Evolutionary conservation across 176 grass and related monocot genomes (phyloP).

Genomic region (Triticum turgidum): DNA sequence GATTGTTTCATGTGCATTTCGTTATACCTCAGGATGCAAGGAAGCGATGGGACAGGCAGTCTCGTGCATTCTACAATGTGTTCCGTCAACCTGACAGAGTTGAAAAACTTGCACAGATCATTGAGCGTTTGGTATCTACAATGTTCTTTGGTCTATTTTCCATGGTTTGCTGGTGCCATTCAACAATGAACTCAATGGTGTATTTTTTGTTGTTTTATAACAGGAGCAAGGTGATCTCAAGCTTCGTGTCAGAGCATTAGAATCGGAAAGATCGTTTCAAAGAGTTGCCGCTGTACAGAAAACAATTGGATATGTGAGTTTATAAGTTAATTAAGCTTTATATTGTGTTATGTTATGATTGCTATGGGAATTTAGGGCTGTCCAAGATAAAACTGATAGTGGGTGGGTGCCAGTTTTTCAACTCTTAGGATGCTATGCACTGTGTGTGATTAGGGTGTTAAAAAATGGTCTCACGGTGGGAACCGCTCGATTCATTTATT

Average conservation of each 20-base stretch:
- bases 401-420: background rate
- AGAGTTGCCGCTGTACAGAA: constrained; percentile 89
- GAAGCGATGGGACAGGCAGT: constrained; percentile 98
- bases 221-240: constrained; percentile 99
- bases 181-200: constrained; percentile 3
- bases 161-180: background rate
- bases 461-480: too few species aligned
- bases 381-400: constrained; percentile 3
- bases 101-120: constrained; percentile 87
- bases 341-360: constrained; percentile 5
- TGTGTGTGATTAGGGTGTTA: too few species aligned
- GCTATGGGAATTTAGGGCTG: constrained; percentile 3
- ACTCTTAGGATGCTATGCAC: background rate
- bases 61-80: constrained; percentile 92
- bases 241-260: constrained; percentile 88
- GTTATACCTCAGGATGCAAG: constrained; percentile 62
- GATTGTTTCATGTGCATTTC: constrained; percentile 20
- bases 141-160: background rate
- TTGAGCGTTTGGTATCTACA: constrained; percentile 72
- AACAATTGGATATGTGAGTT: constrained; percentile 95
- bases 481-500: too few species aligned
- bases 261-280: constrained; percentile 97
- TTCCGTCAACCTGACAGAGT: constrained; percentile 97
- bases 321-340: constrained; percentile 13
- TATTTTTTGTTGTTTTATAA: constrained; percentile 15